Percentiles rank a stretch among this genome's conserved stretches.
Conservation (phyloP, 2,329 filamentous ascomycete genomes). For the Trichothecium sympodiale region DNA sequence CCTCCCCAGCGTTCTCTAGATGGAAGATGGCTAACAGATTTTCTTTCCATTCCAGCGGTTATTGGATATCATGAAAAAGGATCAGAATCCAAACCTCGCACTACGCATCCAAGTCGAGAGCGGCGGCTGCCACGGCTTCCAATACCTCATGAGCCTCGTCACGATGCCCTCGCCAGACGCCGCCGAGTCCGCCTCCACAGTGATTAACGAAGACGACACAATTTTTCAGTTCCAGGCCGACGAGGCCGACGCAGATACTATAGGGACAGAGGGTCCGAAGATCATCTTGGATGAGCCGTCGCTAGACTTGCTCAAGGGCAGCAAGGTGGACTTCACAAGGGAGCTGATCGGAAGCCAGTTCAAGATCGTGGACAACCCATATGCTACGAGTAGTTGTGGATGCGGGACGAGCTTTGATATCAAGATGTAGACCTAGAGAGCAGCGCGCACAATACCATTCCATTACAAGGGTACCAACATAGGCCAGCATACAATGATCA, state of each 20-base stretch:
- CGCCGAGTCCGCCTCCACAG: conserved; percentile 18
- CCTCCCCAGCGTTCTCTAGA: background rate
- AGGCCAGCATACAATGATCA: conserved; percentile 2
- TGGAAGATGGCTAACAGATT: background rate
- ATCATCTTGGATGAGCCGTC: conserved; percentile 83
- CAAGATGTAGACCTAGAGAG: conserved; percentile 38
- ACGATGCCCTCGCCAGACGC: conserved; percentile 36
- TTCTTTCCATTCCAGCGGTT: conserved; percentile 43
- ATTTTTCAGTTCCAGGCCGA: conserved; percentile 63
- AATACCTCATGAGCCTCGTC: conserved; percentile 87
- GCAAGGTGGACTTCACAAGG: conserved; percentile 92
- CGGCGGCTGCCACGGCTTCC: conserved; percentile 94
- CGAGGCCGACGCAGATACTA: conserved; percentile 18
- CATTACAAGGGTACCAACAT: no score
- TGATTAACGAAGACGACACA: conserved; percentile 65
- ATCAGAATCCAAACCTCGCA: conserved; percentile 66
- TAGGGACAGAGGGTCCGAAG: conserved; percentile 38
- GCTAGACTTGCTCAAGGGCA: conserved; percentile 79
- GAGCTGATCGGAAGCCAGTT: conserved; percentile 86
- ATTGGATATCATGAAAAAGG: conserved; percentile 61
- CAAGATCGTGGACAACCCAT: conserved; percentile 89
- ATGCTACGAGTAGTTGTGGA: conserved; percentile 86
- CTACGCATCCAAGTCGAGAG: conserved; percentile 88
- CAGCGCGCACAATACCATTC: background rate
- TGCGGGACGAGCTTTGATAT: conserved; percentile 98